Conservation (phyloP, 2,329 filamentous ascomycete species). For the Didymosphaeria variabile region DNA sequence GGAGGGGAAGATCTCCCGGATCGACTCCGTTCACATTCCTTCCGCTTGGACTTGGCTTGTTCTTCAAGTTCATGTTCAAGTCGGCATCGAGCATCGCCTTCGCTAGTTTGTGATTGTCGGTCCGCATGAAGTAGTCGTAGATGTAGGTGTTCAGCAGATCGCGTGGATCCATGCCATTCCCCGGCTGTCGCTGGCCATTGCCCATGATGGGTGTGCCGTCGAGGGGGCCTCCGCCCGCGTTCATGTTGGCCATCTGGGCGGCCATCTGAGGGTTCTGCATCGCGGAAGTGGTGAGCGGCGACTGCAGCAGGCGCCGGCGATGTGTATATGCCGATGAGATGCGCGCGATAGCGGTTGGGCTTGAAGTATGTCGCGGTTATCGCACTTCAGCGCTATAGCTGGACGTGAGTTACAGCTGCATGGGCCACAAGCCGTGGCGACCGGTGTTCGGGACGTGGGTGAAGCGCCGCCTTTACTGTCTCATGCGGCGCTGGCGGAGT, state of each 20-base stretch:
- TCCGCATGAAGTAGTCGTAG: constrained; percentile 89
- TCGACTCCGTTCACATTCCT: constrained; percentile 73
- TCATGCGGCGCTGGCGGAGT: constrained; percentile 11
- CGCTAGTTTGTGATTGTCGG: constrained; percentile 84
- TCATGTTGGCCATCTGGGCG: constrained; percentile 72
- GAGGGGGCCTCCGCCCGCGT: constrained; percentile 67
- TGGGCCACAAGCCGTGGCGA: constrained; percentile 40
- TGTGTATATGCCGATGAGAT: constrained; percentile 15
- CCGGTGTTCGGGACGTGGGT: constrained; percentile 22
- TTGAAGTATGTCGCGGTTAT: constrained; percentile 22
- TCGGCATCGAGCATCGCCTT: constrained; percentile 63
- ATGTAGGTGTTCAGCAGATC: constrained; percentile 84
- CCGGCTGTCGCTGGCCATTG: constrained; percentile 56
- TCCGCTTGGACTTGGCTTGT: constrained; percentile 70
- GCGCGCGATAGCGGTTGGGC: constrained; percentile 23
- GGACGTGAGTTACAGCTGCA: constrained; percentile 37
- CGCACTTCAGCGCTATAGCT: constrained; percentile 38
- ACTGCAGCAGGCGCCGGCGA: constrained; percentile 23
- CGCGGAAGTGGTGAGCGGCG: constrained; percentile 25
- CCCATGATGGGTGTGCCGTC: constrained; percentile 74
- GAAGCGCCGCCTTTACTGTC: constrained; percentile 26
- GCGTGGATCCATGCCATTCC: constrained; percentile 45
- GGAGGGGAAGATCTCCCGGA: constrained; percentile 80
- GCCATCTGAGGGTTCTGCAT: constrained; percentile 63
- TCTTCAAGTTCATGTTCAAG: constrained; percentile 65